These are phyloP conservation scores for Peterozyma toletana DNA, from an alignment of 805 yeast genomes.

Conservation along the genomic window DNA sequence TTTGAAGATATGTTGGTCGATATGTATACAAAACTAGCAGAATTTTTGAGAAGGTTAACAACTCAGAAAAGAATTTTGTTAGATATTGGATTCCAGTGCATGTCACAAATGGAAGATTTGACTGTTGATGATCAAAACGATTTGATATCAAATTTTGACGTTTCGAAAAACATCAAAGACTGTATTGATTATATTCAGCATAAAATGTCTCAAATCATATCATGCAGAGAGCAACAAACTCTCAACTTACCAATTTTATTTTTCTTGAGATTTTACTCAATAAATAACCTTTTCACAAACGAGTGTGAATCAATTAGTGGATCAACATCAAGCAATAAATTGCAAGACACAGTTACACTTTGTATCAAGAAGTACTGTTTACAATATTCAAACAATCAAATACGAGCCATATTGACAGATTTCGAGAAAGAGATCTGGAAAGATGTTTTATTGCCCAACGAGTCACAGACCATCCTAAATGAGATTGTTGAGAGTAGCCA, in stretches of 20 bases:
- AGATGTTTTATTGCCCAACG: slow-evolving; percentile 49
- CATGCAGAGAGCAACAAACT: slow-evolving; percentile 69
- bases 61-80: slow-evolving; percentile 74
- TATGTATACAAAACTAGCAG: slow-evolving; percentile 59
- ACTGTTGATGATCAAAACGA: slow-evolving; percentile 23
- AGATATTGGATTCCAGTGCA: slow-evolving; percentile 54
- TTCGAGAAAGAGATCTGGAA: slow-evolving; percentile 76
- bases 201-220: slow-evolving; percentile 69
- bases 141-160: slow-evolving; percentile 54
- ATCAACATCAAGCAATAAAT: slow-evolving; percentile 43
- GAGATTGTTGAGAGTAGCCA: slow-evolving; percentile 40
- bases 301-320: slow-evolving; percentile 86
- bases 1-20: slow-evolving; percentile 63
- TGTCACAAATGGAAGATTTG: slow-evolving; percentile 11
- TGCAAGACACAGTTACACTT: slow-evolving; percentile 59
- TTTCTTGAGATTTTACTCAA: slow-evolving; percentile 60
- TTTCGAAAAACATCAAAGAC: slow-evolving; percentile 54
- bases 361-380: slow-evolving; percentile 57
- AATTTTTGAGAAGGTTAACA: slow-evolving; percentile 65
- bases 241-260: slow-evolving; percentile 48
- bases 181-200: slow-evolving; percentile 68
- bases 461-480: slow-evolving; percentile 42
- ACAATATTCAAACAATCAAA: slow-evolving; percentile 44
- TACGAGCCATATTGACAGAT: slow-evolving; percentile 35
- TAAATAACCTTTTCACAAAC: slow-evolving; percentile 61